Base-by-base conservation (phyloP, 768 basidiomycete species). In the Cystofilobasidium capitatum region DNA sequence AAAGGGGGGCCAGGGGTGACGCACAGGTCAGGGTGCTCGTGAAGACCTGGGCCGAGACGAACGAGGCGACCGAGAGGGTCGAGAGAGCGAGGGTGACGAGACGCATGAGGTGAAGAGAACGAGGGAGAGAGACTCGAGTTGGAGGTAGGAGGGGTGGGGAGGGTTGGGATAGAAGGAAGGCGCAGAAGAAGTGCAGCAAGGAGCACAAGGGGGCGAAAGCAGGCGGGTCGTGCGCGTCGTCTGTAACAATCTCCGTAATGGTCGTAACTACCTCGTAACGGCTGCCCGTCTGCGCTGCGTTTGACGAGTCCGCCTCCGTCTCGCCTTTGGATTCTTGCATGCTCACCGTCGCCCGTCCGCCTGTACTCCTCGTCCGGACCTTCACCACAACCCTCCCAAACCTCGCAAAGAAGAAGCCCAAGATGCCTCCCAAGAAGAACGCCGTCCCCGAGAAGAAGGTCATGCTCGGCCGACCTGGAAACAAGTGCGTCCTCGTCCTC, bases 381-480 rank as follows among this genome's bases (percentile, higher is more conserved):
- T 60, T 60, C 14, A 13, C 40, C 39, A 40, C 59, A 26, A 24
- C 40, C 12, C 58, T 24, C 58, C 29, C 40, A 20, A 5, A 20
- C 22, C 51, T 31, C 37, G 14, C 22, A 4, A 61, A 61, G 17
- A 16, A 44, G n/a, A 45, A 44, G 14, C 17, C 5, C 40, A 61
- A 61, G 40, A 61, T 61, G 59, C 59, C 59, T 39, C 59, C 59
- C 39, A 42, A 61, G 80, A 93, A 94, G 79, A 85, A 85, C 62
- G 79, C 80, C 62, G 81, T 77, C 31, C 80, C 80, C 14, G 90
- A 91, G 80, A 96, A 92, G 81, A 94, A 90, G 79, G 79, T 81
- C 31, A 79, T 92, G 22, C 86, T 98, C 40, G 96, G 96, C 54
- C 80, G 92, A 65, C 94, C 96, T 39, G 82, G 88, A 72, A 99